A percentile compares a stretch with the other conserved stretches of the same genome.
Evolutionary conservation across 2,329 filamentous ascomycete genomes (phyloP).

Genomic region (Fusarium sp.): DNA sequence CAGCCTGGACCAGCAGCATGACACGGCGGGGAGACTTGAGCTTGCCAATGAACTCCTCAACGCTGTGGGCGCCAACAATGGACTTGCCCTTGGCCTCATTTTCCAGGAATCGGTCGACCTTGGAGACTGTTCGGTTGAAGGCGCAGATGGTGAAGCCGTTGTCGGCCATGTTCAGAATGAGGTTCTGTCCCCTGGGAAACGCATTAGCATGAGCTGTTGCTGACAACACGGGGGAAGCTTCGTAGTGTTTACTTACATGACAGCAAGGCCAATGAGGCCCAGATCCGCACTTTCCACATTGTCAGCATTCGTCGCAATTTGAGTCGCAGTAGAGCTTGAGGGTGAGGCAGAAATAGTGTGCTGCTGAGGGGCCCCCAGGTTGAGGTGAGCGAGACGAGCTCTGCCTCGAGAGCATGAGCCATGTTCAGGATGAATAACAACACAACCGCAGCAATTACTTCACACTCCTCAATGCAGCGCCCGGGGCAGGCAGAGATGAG

Average conservation of each 20-base stretch:
- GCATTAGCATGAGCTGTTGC: constrained; percentile 23
- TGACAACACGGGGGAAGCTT: constrained; percentile 26
- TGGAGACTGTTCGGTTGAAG: constrained; percentile 98
- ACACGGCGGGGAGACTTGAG: constrained; percentile 96
- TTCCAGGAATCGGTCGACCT: constrained; percentile 93
- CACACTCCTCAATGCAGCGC: constrained; percentile 35
- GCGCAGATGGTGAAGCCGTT: constrained; percentile 96
- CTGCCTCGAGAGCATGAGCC: constrained; percentile 59
- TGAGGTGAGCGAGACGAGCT: constrained; percentile 78
- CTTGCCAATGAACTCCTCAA: constrained; percentile 94
- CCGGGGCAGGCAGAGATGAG: constrained; percentile 50
- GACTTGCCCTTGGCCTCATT: constrained; percentile 97
- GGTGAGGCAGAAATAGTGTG: constrained; percentile 48
- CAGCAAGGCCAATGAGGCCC: constrained; percentile 91
- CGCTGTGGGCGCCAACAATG: constrained; percentile 90
- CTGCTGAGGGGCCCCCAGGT: constrained; percentile 70
- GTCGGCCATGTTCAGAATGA: constrained; percentile 90
- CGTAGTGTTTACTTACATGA: constrained; percentile 69
- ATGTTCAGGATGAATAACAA: constrained; percentile 41
- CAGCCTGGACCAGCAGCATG: constrained; percentile 99
- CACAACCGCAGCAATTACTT: constrained; percentile 23
- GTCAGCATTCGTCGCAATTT: constrained; percentile 63
- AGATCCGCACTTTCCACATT: constrained; percentile 77
- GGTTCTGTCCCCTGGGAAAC: constrained; percentile 73
- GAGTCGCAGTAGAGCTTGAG: constrained; percentile 37